A percentile compares a stretch with the other conserved stretches of the same genome.
phyloP scores from a whole-genome alignment of 441 rosid species.

The Pelargonium myrrhifolium region DNA sequence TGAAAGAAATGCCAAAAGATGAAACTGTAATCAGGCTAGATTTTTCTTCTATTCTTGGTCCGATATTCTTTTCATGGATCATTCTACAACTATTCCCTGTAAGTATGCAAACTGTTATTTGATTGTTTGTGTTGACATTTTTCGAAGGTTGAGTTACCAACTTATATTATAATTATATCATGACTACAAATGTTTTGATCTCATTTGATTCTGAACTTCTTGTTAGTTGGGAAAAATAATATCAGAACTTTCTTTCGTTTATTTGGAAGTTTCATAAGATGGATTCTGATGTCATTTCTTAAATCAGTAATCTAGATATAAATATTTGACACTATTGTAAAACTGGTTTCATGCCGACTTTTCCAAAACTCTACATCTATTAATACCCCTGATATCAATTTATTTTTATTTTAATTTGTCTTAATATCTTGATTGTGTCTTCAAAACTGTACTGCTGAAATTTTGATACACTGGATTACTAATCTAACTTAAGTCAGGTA shows the following conservation, averaged over 20 bases:
- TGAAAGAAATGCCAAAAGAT: constrained; percentile 79
- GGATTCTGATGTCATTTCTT: background rate
- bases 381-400: no score
- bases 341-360: no score
- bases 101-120: constrained; percentile 31
- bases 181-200: background rate
- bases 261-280: background rate
- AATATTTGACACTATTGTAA: no score
- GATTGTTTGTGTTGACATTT: background rate
- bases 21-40: constrained; percentile 32
- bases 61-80: constrained; percentile 90
- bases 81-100: constrained; percentile 84
- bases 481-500: no score
- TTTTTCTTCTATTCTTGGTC: constrained; percentile 59
- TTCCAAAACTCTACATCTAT: no score
- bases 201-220: background rate
- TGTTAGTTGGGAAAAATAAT: background rate
- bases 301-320: no score
- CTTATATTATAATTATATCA: background rate
- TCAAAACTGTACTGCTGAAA: no score
- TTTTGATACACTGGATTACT: no score
- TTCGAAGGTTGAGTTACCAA: background rate
- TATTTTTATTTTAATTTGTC: no score
- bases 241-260: background rate
- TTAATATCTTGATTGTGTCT: no score